Evolutionary conservation across 208 protist species (phyloP).

Genomic region (Vickermania spadyakhi): DNA sequence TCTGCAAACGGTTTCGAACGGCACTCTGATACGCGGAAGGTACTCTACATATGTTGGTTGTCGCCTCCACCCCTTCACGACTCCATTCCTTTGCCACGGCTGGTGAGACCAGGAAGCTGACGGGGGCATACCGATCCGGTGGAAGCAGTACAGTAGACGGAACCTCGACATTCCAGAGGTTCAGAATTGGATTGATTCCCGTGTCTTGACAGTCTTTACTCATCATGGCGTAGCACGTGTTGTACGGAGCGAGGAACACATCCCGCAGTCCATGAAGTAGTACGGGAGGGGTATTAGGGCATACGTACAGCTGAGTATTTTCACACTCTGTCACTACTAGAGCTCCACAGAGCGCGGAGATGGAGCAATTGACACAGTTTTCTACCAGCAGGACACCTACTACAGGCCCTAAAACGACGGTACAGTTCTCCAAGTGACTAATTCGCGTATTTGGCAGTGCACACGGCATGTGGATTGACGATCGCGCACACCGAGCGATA

Average conservation of each 20-base stretch:
- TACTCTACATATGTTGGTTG: constrained; percentile 74
- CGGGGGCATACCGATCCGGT: constrained; percentile 70
- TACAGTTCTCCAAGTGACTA: constrained; percentile 79
- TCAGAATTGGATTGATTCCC: constrained; percentile 79
- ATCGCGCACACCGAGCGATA: constrained; percentile 63
- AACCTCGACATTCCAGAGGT: constrained; percentile 80
- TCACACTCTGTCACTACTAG: constrained; percentile 67
- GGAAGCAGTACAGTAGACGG: constrained; percentile 58
- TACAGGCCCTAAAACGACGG: constrained; percentile 75
- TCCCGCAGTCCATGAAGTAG: constrained; percentile 14
- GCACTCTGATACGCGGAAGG: constrained; percentile 64
- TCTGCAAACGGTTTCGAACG: constrained; percentile 42
- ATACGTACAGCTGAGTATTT: constrained; percentile 70
- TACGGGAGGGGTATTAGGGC: constrained; percentile 83
- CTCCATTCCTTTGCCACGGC: constrained; percentile 4
- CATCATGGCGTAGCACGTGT: constrained; percentile 81
- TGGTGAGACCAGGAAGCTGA: constrained; percentile 64
- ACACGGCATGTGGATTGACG: constrained; percentile 68
- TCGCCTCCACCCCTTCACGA: constrained; percentile 18
- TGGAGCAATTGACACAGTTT: constrained; percentile 74
- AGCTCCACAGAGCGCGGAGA: constrained; percentile 70
- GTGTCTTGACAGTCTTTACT: constrained; percentile 75
- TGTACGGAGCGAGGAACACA: constrained; percentile 84
- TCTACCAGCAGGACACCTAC: constrained; percentile 70
- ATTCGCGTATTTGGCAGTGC: constrained; percentile 74